Conservation (phyloP, 2,329 filamentous ascomycete species). For the Talaromyces piceae region DNA sequence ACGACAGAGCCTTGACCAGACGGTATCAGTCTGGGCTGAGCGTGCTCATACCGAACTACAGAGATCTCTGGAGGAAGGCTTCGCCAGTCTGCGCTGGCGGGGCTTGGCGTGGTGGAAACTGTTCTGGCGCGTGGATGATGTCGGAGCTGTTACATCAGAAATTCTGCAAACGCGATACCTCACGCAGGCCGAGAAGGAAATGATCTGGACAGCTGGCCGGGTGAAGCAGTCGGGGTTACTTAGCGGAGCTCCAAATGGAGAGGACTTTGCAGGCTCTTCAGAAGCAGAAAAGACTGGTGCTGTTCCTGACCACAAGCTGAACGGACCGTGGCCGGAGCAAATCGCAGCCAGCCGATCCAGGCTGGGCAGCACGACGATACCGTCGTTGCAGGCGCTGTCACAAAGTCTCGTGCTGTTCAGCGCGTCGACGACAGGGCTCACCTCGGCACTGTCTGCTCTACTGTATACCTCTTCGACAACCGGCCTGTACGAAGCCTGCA, state of each 20-base stretch:
- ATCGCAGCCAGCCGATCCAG: constrained; percentile 65
- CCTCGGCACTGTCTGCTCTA: constrained; percentile 48
- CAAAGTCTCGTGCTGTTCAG: constrained; percentile 70
- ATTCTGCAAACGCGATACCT: constrained; percentile 73
- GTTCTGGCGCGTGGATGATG: constrained; percentile 90
- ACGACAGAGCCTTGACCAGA: constrained; percentile 47
- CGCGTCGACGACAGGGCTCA: constrained; percentile 61
- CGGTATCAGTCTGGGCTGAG: constrained; percentile 67
- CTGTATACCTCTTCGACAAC: constrained; percentile 48
- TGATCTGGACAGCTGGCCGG: constrained; percentile 75
- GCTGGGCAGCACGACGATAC: constrained; percentile 59
- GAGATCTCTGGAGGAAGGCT: constrained; percentile 68
- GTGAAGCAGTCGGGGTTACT: constrained; percentile 58
- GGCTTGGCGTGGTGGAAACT: constrained; percentile 89
- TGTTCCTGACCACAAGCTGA: background rate
- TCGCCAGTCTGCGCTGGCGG: constrained; percentile 68
- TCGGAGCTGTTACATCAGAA: constrained; percentile 72
- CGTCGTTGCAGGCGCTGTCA: constrained; percentile 63
- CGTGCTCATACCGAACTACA: constrained; percentile 76
- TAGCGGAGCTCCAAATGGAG: constrained; percentile 17
- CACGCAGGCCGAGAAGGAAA: constrained; percentile 65
- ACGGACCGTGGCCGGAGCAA: constrained; percentile 60
- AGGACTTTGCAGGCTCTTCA: constrained; percentile 7
- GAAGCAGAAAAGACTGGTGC: constrained; percentile 9
- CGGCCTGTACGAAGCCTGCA: constrained; percentile 51